A percentile compares a stretch with the other conserved stretches of the same genome.
Evolutionary conservation across 192 early-diverging fungal genomes (phyloP).

Genomic region (Podila verticillata): DNA sequence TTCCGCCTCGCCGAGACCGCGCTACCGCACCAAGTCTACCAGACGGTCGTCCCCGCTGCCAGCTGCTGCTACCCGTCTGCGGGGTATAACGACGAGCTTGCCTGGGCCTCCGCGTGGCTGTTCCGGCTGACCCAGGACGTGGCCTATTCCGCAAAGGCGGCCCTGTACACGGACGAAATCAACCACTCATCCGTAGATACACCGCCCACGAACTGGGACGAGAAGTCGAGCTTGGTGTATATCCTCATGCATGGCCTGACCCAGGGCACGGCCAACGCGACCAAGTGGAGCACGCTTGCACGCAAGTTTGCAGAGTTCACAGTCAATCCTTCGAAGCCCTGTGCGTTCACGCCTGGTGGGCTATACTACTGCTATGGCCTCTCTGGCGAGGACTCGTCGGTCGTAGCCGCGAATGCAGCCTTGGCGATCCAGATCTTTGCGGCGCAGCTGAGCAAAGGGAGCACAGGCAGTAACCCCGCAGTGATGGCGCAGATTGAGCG

Average conservation of each 20-base stretch:
- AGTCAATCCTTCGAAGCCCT: slow-evolving; percentile 1
- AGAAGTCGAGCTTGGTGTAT: slow-evolving; percentile 53
- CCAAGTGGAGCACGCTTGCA: slow-evolving; percentile 48
- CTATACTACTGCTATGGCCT: slow-evolving; percentile 34
- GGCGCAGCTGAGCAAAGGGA: neutral
- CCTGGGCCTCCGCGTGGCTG: slow-evolving; percentile 63
- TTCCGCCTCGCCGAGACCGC: slow-evolving; percentile 54
- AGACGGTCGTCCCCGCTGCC: slow-evolving; percentile 45
- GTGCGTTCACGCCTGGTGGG: slow-evolving; percentile 53
- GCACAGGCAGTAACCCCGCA: neutral
- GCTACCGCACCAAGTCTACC: slow-evolving; percentile 49
- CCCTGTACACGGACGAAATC: slow-evolving; percentile 46
- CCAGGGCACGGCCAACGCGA: slow-evolving; percentile 5
- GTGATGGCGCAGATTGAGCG: slow-evolving; percentile 2
- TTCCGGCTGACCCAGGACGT: slow-evolving; percentile 52
- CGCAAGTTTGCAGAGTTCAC: slow-evolving; percentile 50
- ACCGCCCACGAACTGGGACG: slow-evolving; percentile 57
- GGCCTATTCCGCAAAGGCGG: slow-evolving; percentile 52
- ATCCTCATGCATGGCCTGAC: slow-evolving; percentile 53
- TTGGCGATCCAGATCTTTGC: slow-evolving; percentile 18
- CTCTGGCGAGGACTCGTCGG: slow-evolving; percentile 23
- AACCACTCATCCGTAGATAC: neutral
- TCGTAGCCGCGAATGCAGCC: slow-evolving; percentile 24
- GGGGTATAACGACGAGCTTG: slow-evolving; percentile 50
- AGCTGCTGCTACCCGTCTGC: slow-evolving; percentile 51